A percentile compares a stretch with the other conserved stretches of the same genome.
Conservation (phyloP, 768 basidiomycete genomes). For the Agaricus bisporus region DNA sequence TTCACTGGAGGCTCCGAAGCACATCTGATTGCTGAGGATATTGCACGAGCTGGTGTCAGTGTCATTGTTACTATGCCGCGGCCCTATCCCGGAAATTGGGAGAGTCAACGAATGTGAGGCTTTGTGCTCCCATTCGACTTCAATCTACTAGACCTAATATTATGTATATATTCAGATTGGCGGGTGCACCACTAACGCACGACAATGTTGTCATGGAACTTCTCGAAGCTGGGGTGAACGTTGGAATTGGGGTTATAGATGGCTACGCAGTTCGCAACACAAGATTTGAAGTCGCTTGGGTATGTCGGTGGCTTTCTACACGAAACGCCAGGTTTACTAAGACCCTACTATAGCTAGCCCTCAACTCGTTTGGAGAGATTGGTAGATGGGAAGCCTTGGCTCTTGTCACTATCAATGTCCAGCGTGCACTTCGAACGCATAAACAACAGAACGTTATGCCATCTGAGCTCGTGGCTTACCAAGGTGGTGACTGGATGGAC, state of each 20-base stretch:
- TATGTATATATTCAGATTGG: slow-evolving; percentile 31
- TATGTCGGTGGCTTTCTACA: slow-evolving; percentile 24
- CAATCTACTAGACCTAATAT: neutral
- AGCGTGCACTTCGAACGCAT: slow-evolving; percentile 32
- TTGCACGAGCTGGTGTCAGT: slow-evolving; percentile 55
- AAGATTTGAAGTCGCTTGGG: slow-evolving; percentile 61
- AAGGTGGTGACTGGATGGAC: slow-evolving; percentile 32
- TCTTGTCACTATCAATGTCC: slow-evolving; percentile 37
- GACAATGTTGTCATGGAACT: slow-evolving; percentile 51
- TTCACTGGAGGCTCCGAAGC: slow-evolving; percentile 58
- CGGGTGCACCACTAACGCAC: slow-evolving; percentile 63
- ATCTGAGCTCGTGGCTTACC: slow-evolving; percentile 34
- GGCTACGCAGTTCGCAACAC: slow-evolving; percentile 63
- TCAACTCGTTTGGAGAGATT: slow-evolving; percentile 34
- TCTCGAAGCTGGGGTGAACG: slow-evolving; percentile 53
- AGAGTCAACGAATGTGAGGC: slow-evolving; percentile 53
- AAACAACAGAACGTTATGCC: slow-evolving; percentile 2
- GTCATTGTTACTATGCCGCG: slow-evolving; percentile 64
- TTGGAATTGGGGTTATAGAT: slow-evolving; percentile 53
- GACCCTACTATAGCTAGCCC: slow-evolving; percentile 15
- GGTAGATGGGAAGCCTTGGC: slow-evolving; percentile 30
- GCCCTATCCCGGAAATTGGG: slow-evolving; percentile 63
- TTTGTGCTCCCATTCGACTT: neutral
- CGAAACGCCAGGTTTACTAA: slow-evolving; percentile 21
- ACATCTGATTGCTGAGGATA: slow-evolving; percentile 57